phyloP scores from a whole-genome alignment of 441 rosid genomes.

The Theobroma grandiflorum region DNA sequence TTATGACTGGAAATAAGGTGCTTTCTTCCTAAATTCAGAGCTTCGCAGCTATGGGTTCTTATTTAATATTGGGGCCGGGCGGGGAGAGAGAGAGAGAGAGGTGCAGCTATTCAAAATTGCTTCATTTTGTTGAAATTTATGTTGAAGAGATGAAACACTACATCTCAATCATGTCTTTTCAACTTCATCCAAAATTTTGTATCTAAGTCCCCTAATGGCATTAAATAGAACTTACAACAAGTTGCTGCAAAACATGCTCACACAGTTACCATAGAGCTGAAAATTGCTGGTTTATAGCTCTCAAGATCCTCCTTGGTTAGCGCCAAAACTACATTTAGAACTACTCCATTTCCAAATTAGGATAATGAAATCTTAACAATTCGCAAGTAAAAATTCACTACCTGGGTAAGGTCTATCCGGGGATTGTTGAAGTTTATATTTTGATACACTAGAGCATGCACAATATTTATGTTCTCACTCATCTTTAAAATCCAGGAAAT shows the following conservation, averaged over 20 bases:
- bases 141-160: neutral
- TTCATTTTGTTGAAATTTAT: neutral
- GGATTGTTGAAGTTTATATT: neutral
- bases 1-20: neutral
- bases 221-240: neutral
- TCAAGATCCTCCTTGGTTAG: neutral
- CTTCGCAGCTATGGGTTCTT: neutral
- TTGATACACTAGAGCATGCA: neutral
- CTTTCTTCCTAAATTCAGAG: neutral
- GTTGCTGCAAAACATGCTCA: neutral
- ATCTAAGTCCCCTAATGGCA: conserved; percentile 3
- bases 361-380: conserved; percentile 2
- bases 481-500: neutral
- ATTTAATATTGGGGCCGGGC: neutral
- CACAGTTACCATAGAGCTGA: neutral
- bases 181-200: neutral
- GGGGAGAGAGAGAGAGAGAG: no score
- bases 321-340: neutral
- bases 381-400: neutral
- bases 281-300: neutral
- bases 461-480: neutral
- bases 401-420: neutral
- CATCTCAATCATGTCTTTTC: conserved; percentile 1
- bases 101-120: no score
- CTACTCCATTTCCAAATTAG: neutral